These are phyloP conservation scores for Solanum sejunctum DNA, from an alignment of 257 asterid species.

Conservation along the genomic window DNA sequence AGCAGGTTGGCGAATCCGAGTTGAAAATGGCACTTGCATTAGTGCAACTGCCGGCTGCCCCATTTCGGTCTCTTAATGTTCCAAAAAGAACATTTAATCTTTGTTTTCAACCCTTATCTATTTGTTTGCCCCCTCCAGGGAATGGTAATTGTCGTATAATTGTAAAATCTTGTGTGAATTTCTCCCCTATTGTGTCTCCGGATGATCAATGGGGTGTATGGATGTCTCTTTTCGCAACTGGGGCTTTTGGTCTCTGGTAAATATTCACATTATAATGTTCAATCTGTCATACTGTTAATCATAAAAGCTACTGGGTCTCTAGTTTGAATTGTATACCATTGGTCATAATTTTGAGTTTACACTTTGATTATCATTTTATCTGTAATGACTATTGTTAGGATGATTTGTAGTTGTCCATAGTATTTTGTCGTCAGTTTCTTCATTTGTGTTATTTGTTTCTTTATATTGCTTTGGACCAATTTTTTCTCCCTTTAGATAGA, in stretches of 20 bases:
- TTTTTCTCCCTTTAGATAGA: background rate
- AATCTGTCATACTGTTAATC: background rate
- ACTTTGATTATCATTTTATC: background rate
- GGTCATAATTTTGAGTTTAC: background rate
- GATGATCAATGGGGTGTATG: constrained; percentile 68
- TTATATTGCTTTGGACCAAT: background rate
- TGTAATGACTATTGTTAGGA: background rate
- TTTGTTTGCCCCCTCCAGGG: background rate
- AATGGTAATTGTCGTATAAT: background rate
- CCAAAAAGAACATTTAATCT: background rate
- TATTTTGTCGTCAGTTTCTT: background rate
- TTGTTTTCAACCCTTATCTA: background rate
- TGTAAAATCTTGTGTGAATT: constrained; percentile 15
- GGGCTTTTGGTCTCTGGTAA: constrained; percentile 74
- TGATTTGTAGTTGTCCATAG: background rate
- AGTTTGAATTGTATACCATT: background rate
- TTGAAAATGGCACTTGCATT: background rate
- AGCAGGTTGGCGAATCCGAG: background rate
- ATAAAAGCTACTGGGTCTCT: background rate
- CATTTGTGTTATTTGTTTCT: background rate
- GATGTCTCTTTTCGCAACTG: constrained; percentile 62
- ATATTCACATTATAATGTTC: background rate
- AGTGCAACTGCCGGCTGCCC: background rate
- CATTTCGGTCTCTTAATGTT: background rate
- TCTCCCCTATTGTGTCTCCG: constrained; percentile 48